A percentile compares a stretch with the other conserved stretches of the same genome.
Conservation (phyloP, 2,329 filamentous ascomycete genomes). For the Calonectria pseudoturangicola region DNA sequence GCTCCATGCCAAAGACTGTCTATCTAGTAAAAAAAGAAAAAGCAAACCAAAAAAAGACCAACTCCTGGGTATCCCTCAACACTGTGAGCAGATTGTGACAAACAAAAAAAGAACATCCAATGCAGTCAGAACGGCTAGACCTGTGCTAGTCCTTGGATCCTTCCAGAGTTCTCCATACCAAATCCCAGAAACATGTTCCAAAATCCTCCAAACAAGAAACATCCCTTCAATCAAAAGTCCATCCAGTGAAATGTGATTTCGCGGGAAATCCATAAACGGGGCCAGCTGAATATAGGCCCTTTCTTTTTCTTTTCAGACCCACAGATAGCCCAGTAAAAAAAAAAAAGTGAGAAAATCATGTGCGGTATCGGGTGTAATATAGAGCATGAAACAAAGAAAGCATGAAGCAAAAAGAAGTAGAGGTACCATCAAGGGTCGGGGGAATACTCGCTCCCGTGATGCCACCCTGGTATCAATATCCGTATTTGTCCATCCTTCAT, state of each 20-base stretch:
- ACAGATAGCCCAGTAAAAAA: constrained; percentile 32
- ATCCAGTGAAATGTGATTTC: constrained; percentile 33
- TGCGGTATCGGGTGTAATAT: constrained; percentile 33
- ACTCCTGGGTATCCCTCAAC: constrained; percentile 56
- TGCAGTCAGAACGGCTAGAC: constrained; percentile 39
- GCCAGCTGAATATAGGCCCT: constrained; percentile 33
- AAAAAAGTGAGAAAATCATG: constrained; percentile 33
- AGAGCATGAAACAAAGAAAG: constrained; percentile 42
- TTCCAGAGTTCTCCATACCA: constrained; percentile 28
- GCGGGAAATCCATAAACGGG: constrained; percentile 30
- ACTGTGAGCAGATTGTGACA: constrained; percentile 51
- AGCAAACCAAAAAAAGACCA: constrained; percentile 30
- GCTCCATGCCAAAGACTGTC: constrained; percentile 53
- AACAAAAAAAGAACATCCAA: constrained; percentile 38
- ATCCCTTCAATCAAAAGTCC: constrained; percentile 15
- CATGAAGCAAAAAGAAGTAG: constrained; percentile 48
- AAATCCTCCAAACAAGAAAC: constrained; percentile 29
- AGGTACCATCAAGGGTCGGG: constrained; percentile 40
- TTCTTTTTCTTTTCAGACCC: constrained; percentile 43
- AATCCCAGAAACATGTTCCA: constrained; percentile 5
- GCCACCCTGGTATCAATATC: constrained; percentile 53
- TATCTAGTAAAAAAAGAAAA: constrained; percentile 47
- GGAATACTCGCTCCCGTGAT: constrained; percentile 38
- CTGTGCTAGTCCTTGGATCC: constrained; percentile 28
- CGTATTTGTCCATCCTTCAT: constrained; percentile 52